These are phyloP conservation scores for Anthracocystis panici-leucophaei DNA, from an alignment of 1,284 basidiomycete species.

Conservation along the genomic window DNA sequence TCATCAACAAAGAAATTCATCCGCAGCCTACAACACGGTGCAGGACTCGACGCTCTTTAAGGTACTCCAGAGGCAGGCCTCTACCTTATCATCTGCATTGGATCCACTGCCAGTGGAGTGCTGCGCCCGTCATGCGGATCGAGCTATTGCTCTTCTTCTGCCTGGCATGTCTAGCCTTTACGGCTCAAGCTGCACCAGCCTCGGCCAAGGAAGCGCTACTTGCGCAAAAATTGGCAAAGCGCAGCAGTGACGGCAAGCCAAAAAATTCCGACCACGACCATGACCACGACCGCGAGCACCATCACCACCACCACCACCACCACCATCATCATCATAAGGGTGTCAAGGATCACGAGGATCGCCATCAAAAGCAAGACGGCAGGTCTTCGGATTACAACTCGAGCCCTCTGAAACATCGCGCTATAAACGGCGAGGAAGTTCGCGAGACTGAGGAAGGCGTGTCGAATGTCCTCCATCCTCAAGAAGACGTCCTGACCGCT, in stretches of 20 bases:
- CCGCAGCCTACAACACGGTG: neutral
- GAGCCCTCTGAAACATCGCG: neutral
- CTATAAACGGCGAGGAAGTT: neutral
- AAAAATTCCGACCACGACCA: neutral
- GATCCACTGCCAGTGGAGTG: constrained; percentile 1
- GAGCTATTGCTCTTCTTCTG: constrained; percentile 24
- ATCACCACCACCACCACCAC: too few species aligned
- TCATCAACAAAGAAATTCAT: neutral
- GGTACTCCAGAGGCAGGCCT: constrained; percentile 22
- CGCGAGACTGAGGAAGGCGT: constrained; percentile 1
- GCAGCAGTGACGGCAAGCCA: neutral
- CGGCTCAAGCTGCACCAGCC: constrained; percentile 38
- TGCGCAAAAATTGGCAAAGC: constrained; percentile 6
- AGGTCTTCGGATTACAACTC: neutral
- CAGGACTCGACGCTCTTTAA: neutral
- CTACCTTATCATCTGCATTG: neutral
- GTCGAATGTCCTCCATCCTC: neutral
- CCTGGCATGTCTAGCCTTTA: constrained; percentile 34
- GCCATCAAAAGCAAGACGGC: neutral
- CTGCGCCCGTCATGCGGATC: constrained; percentile 23
- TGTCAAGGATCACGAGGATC: neutral
- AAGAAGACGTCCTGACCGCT: neutral
- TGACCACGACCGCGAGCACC: too few species aligned
- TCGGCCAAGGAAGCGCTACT: constrained; percentile 10
- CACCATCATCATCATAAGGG: constrained; percentile 1